These are phyloP conservation scores for Termitomyces sp. DNA, from an alignment of 768 basidiomycete species.

Conservation along the genomic window DNA sequence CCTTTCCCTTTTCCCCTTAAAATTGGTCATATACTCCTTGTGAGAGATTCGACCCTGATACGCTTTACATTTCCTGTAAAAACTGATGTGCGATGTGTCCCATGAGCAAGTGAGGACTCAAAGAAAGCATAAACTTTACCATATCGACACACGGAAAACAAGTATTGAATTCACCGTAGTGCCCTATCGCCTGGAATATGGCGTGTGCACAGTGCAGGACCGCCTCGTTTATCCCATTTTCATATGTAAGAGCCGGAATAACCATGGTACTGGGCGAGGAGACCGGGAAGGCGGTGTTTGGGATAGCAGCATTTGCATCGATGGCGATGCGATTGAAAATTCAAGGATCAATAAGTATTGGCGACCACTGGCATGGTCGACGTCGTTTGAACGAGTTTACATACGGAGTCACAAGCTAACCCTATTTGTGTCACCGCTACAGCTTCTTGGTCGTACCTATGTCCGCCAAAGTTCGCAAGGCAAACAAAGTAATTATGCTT, in stretches of 20 bases:
- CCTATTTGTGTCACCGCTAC: no score
- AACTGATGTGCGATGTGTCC: neutral
- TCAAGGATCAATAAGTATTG: neutral
- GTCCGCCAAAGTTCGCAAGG: constrained; percentile 11
- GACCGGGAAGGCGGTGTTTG: neutral
- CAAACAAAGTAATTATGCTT: constrained; percentile 10
- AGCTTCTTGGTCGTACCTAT: neutral
- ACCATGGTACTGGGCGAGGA: neutral
- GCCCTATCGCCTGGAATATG: neutral
- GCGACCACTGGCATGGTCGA: no score
- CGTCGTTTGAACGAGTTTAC: no score
- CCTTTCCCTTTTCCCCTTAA: neutral
- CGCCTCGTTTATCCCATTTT: no score
- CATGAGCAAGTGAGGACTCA: neutral
- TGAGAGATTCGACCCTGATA: neutral
- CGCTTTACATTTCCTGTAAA: no score
- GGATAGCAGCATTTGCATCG: neutral
- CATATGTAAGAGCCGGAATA: no score
- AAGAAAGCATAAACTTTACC: neutral
- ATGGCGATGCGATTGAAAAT: neutral
- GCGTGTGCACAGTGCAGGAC: no score
- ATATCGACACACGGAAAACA: neutral
- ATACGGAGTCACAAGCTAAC: no score
- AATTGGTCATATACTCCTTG: neutral
- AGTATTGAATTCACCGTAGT: neutral